A percentile compares a stretch with the other conserved stretches of the same genome.
These are phyloP conservation scores for Coniferiporia weirii DNA, from an alignment of 1,284 basidiomycete species.

Conservation along the genomic window DNA sequence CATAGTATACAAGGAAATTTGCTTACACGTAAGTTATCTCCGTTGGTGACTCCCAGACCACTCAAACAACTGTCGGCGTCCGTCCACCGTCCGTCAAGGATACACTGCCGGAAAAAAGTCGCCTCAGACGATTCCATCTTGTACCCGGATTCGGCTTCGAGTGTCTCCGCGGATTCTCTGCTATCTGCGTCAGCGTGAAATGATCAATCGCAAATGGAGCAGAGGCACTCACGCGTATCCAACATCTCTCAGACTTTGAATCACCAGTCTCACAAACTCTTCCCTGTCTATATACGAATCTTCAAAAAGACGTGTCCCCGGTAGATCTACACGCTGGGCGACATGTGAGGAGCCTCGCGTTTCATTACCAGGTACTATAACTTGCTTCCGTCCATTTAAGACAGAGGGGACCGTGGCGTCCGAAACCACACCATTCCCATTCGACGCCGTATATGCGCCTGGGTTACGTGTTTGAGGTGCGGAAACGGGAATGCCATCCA, in stretches of 20 bases:
- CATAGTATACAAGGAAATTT: slow-evolving; percentile 19
- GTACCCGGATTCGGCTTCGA: slow-evolving; percentile 93
- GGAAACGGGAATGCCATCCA: slow-evolving; percentile 37
- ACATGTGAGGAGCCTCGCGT: slow-evolving; percentile 22
- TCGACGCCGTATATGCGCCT: background rate
- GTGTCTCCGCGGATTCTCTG: slow-evolving; percentile 83
- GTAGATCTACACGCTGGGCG: slow-evolving; percentile 55
- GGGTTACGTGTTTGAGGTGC: slow-evolving; percentile 24
- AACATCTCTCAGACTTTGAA: slow-evolving; percentile 89
- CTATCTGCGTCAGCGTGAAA: slow-evolving; percentile 16
- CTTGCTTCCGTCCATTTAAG: slow-evolving; percentile 10
- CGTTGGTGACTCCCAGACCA: slow-evolving; percentile 61
- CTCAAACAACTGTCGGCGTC: slow-evolving; percentile 72
- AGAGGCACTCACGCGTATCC: slow-evolving; percentile 77
- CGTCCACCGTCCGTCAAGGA: slow-evolving; percentile 82
- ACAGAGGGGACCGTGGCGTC: background rate
- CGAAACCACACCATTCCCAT: slow-evolving; percentile 23
- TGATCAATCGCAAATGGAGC: background rate
- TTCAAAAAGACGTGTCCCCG: slow-evolving; percentile 67
- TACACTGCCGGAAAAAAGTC: slow-evolving; percentile 74
- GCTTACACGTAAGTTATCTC: slow-evolving; percentile 62
- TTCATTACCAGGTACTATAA: background rate
- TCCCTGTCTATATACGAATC: slow-evolving; percentile 79
- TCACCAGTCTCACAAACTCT: slow-evolving; percentile 86
- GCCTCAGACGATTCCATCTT: slow-evolving; percentile 78